Conservation (phyloP, 148 eudicot species). For the Arbutus unedo region DNA sequence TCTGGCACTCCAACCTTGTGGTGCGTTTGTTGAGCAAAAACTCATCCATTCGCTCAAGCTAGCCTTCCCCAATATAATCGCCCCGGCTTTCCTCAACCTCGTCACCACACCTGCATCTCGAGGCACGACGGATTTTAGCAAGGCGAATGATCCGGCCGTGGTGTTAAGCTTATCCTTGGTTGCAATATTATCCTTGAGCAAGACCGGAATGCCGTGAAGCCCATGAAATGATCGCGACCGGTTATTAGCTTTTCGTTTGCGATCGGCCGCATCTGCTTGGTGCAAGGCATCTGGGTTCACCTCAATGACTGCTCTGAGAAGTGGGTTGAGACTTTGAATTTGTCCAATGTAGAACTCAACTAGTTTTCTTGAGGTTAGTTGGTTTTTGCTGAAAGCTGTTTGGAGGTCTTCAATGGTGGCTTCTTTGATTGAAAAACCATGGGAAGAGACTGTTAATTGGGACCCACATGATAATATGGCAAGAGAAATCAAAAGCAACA, state of each 20-base stretch:
- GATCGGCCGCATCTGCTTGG: constrained; percentile 29
- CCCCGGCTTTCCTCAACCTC: constrained; percentile 32
- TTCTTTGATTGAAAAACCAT: constrained; percentile 19
- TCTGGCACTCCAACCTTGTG: constrained; percentile 36
- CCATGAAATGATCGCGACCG: constrained; percentile 2
- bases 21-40: constrained; percentile 7
- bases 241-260: constrained; percentile 17
- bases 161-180: constrained; percentile 41
- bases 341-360: constrained; percentile 33
- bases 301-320: constrained; percentile 33
- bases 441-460: neutral
- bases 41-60: constrained; percentile 37
- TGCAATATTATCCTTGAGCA: constrained; percentile 40
- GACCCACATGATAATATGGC: neutral
- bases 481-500: neutral
- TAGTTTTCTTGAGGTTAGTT: constrained; percentile 32
- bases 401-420: constrained; percentile 27
- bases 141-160: constrained; percentile 33
- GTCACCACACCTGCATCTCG: constrained; percentile 28
- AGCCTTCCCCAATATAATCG: constrained; percentile 37
- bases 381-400: constrained; percentile 25
- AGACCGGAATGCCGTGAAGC: constrained; percentile 33
- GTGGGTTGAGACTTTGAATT: constrained; percentile 28
- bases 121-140: constrained; percentile 29
- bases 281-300: constrained; percentile 39